These are phyloP conservation scores for Plasmodium blacklocki DNA, from an alignment of 169 alveolate genomes.

Conservation along the genomic window DNA sequence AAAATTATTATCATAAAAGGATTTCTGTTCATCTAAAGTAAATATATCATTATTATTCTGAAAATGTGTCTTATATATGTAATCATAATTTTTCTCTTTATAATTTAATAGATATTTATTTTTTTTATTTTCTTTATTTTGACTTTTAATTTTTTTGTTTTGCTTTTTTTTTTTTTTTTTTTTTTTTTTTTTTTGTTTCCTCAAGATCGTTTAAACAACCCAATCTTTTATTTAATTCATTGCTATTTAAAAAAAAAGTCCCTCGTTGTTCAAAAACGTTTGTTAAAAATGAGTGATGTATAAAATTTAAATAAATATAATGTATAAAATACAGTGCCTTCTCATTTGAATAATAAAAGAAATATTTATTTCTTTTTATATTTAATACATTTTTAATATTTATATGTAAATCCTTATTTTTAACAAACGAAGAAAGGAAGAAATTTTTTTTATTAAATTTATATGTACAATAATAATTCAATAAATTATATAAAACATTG, in stretches of 20 bases:
- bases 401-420: slow-evolving; percentile 9
- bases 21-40: no score
- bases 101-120: neutral
- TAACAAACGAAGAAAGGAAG: neutral
- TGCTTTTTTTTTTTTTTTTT: neutral
- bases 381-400: slow-evolving; percentile 26
- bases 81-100: no score
- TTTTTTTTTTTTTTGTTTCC: neutral
- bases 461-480: slow-evolving; percentile 36
- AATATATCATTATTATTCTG: no score
- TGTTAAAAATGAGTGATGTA: slow-evolving; percentile 53
- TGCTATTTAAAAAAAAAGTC: neutral
- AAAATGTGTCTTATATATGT: no score
- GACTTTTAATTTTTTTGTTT: neutral
- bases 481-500: slow-evolving; percentile 23
- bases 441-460: slow-evolving; percentile 25
- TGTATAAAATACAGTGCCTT: slow-evolving; percentile 29
- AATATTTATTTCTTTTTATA: slow-evolving; percentile 23
- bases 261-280: slow-evolving; percentile 22
- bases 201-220: no score
- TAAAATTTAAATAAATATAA: slow-evolving; percentile 33
- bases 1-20: no score
- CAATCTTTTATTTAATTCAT: no score
- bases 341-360: slow-evolving; percentile 32
- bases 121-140: neutral